phyloP scores from a whole-genome alignment of 225 moss, liverwort and hornwort genomes.

The Lunularia cruciata region DNA sequence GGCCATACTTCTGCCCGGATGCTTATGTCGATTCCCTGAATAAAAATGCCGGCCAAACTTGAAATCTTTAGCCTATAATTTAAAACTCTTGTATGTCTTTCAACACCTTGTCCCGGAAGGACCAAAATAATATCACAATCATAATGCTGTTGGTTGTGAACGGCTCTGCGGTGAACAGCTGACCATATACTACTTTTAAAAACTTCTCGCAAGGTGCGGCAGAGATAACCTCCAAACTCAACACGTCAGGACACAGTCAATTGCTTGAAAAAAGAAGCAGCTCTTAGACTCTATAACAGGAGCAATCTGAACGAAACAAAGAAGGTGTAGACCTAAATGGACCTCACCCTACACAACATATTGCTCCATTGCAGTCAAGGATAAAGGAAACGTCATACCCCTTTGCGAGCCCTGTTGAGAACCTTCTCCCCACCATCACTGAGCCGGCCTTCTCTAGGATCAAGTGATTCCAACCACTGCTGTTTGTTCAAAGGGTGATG shows the following conservation, averaged over 20 bases:
- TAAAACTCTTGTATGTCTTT: background rate
- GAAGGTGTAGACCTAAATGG: background rate
- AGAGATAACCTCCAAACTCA: too few species aligned
- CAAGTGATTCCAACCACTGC: constrained; percentile 66
- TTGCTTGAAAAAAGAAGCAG: too few species aligned
- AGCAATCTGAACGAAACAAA: background rate
- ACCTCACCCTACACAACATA: background rate
- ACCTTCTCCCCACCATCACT: constrained; percentile 51
- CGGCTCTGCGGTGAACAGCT: too few species aligned
- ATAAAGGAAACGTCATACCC: constrained; percentile 26
- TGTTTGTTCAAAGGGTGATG: constrained; percentile 59
- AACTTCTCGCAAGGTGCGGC: too few species aligned
- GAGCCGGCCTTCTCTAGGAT: constrained; percentile 59
- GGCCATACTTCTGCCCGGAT: constrained; percentile 92
- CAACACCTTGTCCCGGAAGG: too few species aligned
- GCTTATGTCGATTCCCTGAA: constrained; percentile 65
- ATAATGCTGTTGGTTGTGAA: too few species aligned
- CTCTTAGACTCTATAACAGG: too few species aligned
- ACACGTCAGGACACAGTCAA: too few species aligned
- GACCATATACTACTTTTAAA: too few species aligned
- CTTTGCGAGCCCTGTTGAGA: constrained; percentile 64
- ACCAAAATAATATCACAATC: too few species aligned
- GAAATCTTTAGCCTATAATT: too few species aligned
- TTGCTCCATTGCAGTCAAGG: too few species aligned
- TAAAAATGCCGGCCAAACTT: background rate